phyloP scores from a whole-genome alignment of 495 filamentous ascomycete species.

The Lepidopterella palustris region DNA sequence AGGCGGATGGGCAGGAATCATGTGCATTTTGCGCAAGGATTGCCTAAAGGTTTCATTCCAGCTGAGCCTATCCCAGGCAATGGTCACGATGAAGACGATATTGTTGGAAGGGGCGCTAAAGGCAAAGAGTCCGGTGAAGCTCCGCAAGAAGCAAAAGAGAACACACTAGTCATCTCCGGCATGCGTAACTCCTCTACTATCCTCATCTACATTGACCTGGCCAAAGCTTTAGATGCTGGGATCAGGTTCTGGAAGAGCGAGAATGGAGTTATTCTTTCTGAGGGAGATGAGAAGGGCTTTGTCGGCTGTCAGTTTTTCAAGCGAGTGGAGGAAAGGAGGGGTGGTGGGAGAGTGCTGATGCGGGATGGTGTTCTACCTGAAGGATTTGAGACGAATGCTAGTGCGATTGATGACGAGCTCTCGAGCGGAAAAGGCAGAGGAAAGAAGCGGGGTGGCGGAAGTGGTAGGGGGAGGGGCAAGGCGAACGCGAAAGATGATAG shows the following conservation, averaged over 20 bases:
- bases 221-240: constrained; percentile 55
- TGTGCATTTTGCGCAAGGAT: constrained; percentile 74
- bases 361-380: constrained; percentile 29
- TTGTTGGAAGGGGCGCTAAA: constrained; percentile 1
- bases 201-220: constrained; percentile 72
- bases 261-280: constrained; percentile 57
- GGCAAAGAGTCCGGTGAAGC: constrained; percentile 22
- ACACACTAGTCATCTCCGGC: constrained; percentile 63
- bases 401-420: constrained; percentile 19
- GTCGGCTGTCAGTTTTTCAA: constrained; percentile 33
- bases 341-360: constrained; percentile 30
- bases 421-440: not conserved
- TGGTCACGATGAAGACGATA: constrained; percentile 18
- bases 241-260: constrained; percentile 79
- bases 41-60: constrained; percentile 43
- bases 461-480: constrained; percentile 11
- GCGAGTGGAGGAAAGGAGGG: constrained; percentile 33
- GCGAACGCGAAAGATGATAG: constrained; percentile 18
- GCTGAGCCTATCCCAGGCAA: not conserved
- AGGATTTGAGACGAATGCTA: constrained; percentile 17
- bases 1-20: constrained; percentile 76
- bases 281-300: constrained; percentile 34
- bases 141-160: not conserved
- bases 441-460: constrained; percentile 8
- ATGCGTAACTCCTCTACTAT: constrained; percentile 77